Base-by-base conservation (phyloP, 345 rosid genomes). In the Tarenaya hassleriana region DNA sequence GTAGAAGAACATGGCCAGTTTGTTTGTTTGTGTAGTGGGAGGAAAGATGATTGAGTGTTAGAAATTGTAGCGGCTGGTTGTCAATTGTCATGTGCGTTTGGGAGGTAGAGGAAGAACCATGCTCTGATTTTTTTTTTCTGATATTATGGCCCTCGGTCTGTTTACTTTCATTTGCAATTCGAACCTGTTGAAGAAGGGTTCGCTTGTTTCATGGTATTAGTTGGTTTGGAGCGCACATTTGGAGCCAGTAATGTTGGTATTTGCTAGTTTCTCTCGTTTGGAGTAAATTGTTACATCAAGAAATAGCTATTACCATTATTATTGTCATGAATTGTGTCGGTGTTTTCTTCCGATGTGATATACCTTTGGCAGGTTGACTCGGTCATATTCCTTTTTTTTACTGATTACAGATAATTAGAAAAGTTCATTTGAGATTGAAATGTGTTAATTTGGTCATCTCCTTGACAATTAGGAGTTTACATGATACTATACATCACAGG, bases 151-250 rank as follows among this genome's bases (percentile, higher is more conserved):
- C 47, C 38, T 24, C 10, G 19, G 13, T 31, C 17, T 4, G 34
- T 47, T 39, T 50, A 11, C 29, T 29, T 59, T 59, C 34, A 15
- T 46, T 47, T 17, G 17, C 29, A 11, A 39, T 47, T 45, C 27
- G 33, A 40, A 24, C 11, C 38, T 47, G 37, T 34, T 58, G 14
- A 10, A 33, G 1, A 43, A 10, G 29, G 5, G 29, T 24, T 5
- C 19, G 34, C 12, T 13, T 57, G 1, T 24, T 14, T 46, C 8
- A 1, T 42, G 45, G n/a, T 45, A 46, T 24, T 17, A 20, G n/a
- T 24, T 21, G 38, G 27, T 49, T 24, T 47, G 35, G 37, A 47
- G 21, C 38, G 38, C n/a, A 37, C 34, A 11, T 2, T 38, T 31
- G 11, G 16, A 3, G 12, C n/a, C 15, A 16, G 9, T 43, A 13